Percentiles rank a stretch among this genome's conserved stretches.
Evolutionary conservation across 1,284 basidiomycete genomes (phyloP).

Genomic region (Pulveroboletus sp.): DNA sequence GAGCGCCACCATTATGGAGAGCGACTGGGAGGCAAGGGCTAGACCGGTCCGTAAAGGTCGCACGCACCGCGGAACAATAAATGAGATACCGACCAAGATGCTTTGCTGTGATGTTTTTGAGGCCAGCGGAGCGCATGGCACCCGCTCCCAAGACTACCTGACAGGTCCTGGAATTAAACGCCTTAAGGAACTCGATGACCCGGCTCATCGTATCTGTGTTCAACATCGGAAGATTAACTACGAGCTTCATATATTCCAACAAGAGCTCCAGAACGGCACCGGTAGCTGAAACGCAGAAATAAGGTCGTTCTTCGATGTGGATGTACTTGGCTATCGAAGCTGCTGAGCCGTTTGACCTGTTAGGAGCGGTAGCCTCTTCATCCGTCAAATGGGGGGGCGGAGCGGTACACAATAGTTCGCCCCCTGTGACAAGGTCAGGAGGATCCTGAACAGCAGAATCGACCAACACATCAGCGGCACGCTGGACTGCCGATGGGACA

Average conservation of each 20-base stretch:
- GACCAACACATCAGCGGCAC: conserved; percentile 70
- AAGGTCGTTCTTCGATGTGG: conserved; percentile 79
- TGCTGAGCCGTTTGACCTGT: conserved; percentile 30
- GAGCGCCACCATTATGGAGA: conserved; percentile 93
- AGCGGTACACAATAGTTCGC: conserved; percentile 1
- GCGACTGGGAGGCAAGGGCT: conserved; percentile 93
- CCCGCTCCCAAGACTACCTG: conserved; percentile 97
- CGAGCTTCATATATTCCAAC: conserved; percentile 83
- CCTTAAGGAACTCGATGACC: conserved; percentile 93
- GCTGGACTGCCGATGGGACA: conserved; percentile 64
- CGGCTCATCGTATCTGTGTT: conserved; percentile 94
- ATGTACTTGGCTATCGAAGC: conserved; percentile 62
- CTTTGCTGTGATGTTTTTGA: conserved; percentile 98
- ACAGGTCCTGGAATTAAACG: conserved; percentile 97
- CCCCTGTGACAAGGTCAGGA: conserved; percentile 53
- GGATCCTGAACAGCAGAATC: conserved; percentile 83
- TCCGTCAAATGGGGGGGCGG: conserved; percentile 18
- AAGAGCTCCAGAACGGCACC: conserved; percentile 74
- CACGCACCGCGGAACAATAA: conserved; percentile 12
- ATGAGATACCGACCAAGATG: conserved; percentile 67
- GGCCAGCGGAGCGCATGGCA: conserved; percentile 94
- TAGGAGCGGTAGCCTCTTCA: conserved; percentile 20
- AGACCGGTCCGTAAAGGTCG: conserved; percentile 16
- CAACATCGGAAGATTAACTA: conserved; percentile 85
- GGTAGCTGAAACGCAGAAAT: conserved; percentile 86